Conservation (phyloP, 257 asterid species). For the Ligustrum vulgare region DNA sequence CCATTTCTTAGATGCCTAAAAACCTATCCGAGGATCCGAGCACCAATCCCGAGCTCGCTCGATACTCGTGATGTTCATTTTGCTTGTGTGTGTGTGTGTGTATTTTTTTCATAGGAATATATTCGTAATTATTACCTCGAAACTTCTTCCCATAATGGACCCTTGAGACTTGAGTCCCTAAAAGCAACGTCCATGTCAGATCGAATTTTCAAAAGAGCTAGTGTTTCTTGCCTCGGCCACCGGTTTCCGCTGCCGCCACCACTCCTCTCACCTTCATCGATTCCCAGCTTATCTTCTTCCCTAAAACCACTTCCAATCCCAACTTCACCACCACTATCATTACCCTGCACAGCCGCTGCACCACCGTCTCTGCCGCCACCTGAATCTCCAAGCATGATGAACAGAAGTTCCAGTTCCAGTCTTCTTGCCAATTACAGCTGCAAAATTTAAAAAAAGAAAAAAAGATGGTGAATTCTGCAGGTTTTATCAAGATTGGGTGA, state of each 20-base stretch:
- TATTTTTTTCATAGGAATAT: not conserved
- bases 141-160: constrained; percentile 97
- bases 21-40: too few relatives aligned
- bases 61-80: too few relatives aligned
- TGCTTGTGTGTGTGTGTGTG: too few relatives aligned
- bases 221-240: constrained; percentile 95
- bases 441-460: constrained; percentile 31
- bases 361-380: constrained; percentile 33
- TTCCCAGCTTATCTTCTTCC: constrained; percentile 32
- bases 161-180: constrained; percentile 83
- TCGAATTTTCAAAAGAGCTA: constrained; percentile 75
- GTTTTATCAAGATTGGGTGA: constrained; percentile 40
- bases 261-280: constrained; percentile 47
- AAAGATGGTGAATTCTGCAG: constrained; percentile 75
- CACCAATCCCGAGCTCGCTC: too few relatives aligned
- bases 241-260: constrained; percentile 42
- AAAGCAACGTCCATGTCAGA: constrained; percentile 86
- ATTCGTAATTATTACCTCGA: constrained; percentile 50
- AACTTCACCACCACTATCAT: too few relatives aligned
- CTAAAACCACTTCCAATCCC: constrained; percentile 30
- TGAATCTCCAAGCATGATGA: constrained; percentile 36
- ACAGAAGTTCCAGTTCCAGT: not conserved
- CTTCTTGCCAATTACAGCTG: constrained; percentile 28
- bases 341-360: not conserved
- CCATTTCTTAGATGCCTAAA: too few relatives aligned